A percentile compares a stretch with the other conserved stretches of the same genome.
Conservation (phyloP, 1,139 yeast genomes). For the Candida smagusa region DNA sequence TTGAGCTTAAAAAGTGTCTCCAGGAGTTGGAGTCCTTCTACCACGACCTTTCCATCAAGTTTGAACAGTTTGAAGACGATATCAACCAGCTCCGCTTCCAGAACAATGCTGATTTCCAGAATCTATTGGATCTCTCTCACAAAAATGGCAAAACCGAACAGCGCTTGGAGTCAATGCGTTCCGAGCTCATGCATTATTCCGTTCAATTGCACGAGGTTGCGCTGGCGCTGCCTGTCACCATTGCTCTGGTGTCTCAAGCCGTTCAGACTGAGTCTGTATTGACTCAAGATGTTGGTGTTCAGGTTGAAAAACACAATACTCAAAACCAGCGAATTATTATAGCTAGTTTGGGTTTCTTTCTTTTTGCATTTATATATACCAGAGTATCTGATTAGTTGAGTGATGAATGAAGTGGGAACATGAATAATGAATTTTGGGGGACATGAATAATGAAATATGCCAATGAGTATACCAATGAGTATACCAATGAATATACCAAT, state of each 20-base stretch:
- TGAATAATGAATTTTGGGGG: too few species aligned
- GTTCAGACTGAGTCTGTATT: neutral
- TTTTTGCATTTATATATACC: slow-evolving; percentile 3
- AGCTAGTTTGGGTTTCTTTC: neutral
- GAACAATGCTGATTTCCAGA: slow-evolving; percentile 10
- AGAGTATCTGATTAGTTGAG: neutral
- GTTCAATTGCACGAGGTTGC: slow-evolving; percentile 9
- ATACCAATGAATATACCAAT: too few species aligned
- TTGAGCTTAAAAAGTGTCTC: slow-evolving; percentile 12
- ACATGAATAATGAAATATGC: too few species aligned
- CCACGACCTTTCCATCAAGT: slow-evolving; percentile 8
- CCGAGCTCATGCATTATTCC: slow-evolving; percentile 8
- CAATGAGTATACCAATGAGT: too few species aligned
- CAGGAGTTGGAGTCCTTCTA: slow-evolving; percentile 13
- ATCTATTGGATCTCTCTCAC: slow-evolving; percentile 7
- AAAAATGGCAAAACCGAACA: slow-evolving; percentile 9
- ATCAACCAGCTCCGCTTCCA: slow-evolving; percentile 9
- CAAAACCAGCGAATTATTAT: slow-evolving; percentile 2
- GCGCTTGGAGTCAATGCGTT: slow-evolving; percentile 8
- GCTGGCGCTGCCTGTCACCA: slow-evolving; percentile 2
- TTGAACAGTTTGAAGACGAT: slow-evolving; percentile 10
- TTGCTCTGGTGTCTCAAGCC: neutral
- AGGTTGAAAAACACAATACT: neutral
- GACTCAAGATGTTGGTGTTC: neutral
- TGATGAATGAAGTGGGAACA: too few species aligned